phyloP scores from a whole-genome alignment of 768 basidiomycete species.

The Boletus pseudopeckii region DNA sequence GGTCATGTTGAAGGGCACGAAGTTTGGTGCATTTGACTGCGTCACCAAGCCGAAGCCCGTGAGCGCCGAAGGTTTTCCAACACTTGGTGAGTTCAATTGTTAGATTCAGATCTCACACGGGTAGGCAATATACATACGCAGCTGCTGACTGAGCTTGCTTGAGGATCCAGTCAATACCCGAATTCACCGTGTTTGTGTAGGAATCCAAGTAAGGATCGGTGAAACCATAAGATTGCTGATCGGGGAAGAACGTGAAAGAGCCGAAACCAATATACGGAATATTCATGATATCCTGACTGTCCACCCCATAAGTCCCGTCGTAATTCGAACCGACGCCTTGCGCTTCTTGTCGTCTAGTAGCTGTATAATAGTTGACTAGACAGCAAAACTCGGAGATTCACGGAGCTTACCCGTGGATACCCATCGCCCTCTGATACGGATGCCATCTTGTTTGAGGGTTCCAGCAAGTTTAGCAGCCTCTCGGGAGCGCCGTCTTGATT shows the following conservation, averaged over 20 bases:
- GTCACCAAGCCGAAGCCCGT: conserved; percentile 65
- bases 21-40: conserved; percentile 46
- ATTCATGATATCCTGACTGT: conserved; percentile 59
- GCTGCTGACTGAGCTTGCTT: conserved; percentile 42
- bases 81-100: conserved; percentile 31
- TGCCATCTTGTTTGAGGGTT: conserved; percentile 35
- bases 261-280: conserved; percentile 56
- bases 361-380: conserved; percentile 25
- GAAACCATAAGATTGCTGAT: conserved; percentile 55
- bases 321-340: conserved; percentile 46
- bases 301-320: conserved; percentile 64
- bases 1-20: conserved; percentile 61
- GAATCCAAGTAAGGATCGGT: conserved; percentile 46
- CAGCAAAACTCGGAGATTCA: background rate
- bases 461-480: conserved; percentile 34
- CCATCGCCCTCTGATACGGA: conserved; percentile 61
- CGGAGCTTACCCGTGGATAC: conserved; percentile 44
- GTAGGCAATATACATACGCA: conserved; percentile 36
- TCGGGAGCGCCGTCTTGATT: conserved; percentile 44
- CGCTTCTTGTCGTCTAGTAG: conserved; percentile 46
- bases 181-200: conserved; percentile 51
- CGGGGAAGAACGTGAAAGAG: conserved; percentile 66
- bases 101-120: background rate
- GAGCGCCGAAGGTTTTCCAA: conserved; percentile 52
- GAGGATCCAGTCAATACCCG: conserved; percentile 54